Evolutionary conservation across 805 yeast genomes (phyloP).

Genomic region (Blastobotrys parvus): DNA sequence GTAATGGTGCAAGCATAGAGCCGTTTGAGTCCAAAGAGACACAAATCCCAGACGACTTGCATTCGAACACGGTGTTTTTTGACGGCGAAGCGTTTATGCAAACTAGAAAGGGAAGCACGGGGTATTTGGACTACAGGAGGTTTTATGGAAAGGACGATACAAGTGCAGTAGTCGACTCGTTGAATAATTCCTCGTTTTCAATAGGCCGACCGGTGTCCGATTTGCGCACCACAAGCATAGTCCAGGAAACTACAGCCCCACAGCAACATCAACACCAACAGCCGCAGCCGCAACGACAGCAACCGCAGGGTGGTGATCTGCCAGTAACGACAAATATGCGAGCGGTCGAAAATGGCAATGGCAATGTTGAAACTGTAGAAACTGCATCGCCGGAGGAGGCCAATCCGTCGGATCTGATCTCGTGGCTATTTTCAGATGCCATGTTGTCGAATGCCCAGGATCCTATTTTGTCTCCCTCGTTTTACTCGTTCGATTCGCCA

Average conservation of each 20-base stretch:
- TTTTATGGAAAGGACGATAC: no score
- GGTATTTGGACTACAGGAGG: no score
- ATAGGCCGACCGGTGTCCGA: background rate
- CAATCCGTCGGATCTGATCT: slow-evolving; percentile 22
- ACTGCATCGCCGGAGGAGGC: slow-evolving; percentile 1
- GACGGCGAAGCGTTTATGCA: no score
- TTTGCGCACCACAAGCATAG: background rate
- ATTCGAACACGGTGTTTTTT: background rate
- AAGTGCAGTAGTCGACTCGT: background rate
- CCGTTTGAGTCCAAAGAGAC: background rate
- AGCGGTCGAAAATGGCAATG: no score
- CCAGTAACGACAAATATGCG: slow-evolving; percentile 10
- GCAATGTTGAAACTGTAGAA: no score
- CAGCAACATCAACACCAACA: background rate
- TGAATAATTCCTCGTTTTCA: background rate
- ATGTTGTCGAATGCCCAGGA: slow-evolving; percentile 22
- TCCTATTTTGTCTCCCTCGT: slow-evolving; percentile 20
- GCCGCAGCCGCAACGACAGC: background rate
- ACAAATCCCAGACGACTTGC: background rate
- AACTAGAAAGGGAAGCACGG: no score
- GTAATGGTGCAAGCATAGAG: background rate
- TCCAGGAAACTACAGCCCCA: background rate
- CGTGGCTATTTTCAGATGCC: slow-evolving; percentile 32
- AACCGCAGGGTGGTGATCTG: background rate
- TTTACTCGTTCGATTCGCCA: slow-evolving; percentile 30